A percentile compares a stretch with the other conserved stretches of the same genome.
These are phyloP conservation scores for Gnaphalium uliginosum DNA, from an alignment of 129 eudicot species.

Conservation along the genomic window DNA sequence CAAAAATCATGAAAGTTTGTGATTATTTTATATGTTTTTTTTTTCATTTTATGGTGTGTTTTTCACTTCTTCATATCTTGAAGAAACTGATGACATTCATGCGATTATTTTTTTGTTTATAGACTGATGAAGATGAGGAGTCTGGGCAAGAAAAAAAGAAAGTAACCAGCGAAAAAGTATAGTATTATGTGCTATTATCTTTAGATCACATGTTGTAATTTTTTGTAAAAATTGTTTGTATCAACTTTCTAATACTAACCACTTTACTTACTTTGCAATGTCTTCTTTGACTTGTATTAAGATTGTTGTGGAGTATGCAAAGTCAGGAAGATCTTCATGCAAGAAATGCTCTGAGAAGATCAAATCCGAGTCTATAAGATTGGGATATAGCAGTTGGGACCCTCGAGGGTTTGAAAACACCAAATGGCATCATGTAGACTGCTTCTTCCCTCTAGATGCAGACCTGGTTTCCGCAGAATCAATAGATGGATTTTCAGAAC, in stretches of 20 bases:
- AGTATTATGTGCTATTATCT: background rate
- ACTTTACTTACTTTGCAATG: background rate
- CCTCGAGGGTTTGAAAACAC: conserved; percentile 74
- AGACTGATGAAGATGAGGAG: conserved; percentile 35
- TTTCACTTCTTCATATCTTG: conserved; percentile 4
- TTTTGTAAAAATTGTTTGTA: background rate
- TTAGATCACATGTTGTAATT: background rate
- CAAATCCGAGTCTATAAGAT: conserved; percentile 46
- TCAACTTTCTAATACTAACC: background rate
- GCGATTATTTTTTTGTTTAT: conserved; percentile 27
- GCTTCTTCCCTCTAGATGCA: conserved; percentile 50
- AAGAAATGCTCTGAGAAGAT: conserved; percentile 66
- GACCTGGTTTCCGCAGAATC: conserved; percentile 42
- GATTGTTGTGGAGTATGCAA: conserved; percentile 87
- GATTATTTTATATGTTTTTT: background rate
- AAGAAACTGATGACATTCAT: conserved; percentile 19
- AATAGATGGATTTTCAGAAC: conserved; percentile 57
- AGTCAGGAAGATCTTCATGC: conserved; percentile 81
- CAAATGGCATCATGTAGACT: conserved; percentile 81
- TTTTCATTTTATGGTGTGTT: background rate
- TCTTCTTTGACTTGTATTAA: conserved; percentile 28
- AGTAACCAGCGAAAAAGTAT: conserved; percentile 33
- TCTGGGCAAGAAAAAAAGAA: conserved; percentile 28
- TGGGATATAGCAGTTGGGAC: conserved; percentile 62
- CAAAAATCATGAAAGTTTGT: background rate